Conservation (phyloP, 257 asterid genomes). For the Solanum clarkiae region DNA sequence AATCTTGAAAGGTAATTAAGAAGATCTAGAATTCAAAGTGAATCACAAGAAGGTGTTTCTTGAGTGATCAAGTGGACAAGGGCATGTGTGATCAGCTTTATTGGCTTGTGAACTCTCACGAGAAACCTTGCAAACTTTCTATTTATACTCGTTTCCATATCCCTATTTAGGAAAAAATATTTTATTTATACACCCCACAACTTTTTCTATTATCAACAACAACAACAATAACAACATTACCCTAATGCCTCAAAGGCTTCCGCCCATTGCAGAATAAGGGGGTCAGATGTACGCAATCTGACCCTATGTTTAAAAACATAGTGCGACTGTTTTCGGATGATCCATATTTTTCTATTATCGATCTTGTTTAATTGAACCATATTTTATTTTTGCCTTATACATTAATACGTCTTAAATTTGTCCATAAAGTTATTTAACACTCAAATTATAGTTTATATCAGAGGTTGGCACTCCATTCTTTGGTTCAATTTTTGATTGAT, state of each 20-base stretch:
- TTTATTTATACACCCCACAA: neutral
- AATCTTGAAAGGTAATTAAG: neutral
- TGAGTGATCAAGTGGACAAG: neutral
- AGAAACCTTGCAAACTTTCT: slow-evolving; percentile 28
- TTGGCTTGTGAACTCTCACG: slow-evolving; percentile 66
- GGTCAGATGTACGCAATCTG: too few relatives aligned
- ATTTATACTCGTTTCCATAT: slow-evolving; percentile 8
- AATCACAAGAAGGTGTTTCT: neutral
- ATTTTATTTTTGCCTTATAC: neutral
- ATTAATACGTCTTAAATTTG: neutral
- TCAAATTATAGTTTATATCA: neutral
- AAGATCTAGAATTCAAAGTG: neutral
- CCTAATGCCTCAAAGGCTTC: too few relatives aligned
- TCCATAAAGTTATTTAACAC: neutral
- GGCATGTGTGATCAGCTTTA: slow-evolving; percentile 22
- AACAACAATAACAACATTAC: too few relatives aligned
- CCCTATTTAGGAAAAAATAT: neutral
- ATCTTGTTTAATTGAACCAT: neutral
- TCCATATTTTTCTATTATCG: neutral
- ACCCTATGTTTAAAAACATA: too few relatives aligned
- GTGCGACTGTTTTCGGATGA: too few relatives aligned
- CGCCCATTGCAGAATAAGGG: too few relatives aligned
- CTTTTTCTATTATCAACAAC: neutral
- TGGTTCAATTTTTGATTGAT: too few relatives aligned
- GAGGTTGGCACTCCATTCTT: too few relatives aligned